Conservation (phyloP, 2,329 filamentous ascomycete species). For the Akanthomyces muscarius region DNA sequence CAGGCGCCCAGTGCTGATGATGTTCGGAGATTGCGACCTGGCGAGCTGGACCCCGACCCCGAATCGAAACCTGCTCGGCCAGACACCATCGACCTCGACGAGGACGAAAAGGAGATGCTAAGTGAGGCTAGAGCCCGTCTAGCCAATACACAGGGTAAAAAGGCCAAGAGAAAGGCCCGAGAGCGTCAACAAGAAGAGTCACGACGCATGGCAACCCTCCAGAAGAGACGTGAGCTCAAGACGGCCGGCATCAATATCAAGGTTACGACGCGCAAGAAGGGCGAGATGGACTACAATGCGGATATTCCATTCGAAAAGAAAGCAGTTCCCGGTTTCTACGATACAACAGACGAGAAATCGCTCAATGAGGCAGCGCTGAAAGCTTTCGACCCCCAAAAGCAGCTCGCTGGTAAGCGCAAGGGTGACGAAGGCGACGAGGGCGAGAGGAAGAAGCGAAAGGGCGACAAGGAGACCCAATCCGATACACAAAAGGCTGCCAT, state of each 20-base stretch:
- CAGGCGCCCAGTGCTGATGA: constrained; percentile 88
- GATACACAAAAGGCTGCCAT: constrained; percentile 81
- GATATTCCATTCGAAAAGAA: constrained; percentile 98
- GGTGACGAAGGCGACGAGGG: constrained; percentile 82
- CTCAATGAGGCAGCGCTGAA: constrained; percentile 81
- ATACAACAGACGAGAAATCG: constrained; percentile 77
- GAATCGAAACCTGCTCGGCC: constrained; percentile 94
- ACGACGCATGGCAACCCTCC: constrained; percentile 78
- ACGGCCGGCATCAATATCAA: constrained; percentile 98
- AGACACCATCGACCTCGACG: constrained; percentile 96
- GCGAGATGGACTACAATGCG: constrained; percentile 99
- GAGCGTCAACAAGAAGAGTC: constrained; percentile 96
- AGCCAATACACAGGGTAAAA: constrained; percentile 97
- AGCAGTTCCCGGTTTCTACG: constrained; percentile 84
- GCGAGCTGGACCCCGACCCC: constrained; percentile 94
- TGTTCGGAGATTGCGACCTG: constrained; percentile 80
- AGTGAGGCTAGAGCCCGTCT: constrained; percentile 94
- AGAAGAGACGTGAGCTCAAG: constrained; percentile 95
- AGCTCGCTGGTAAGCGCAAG: constrained; percentile 87
- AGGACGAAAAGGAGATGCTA: constrained; percentile 99
- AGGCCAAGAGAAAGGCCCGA: constrained; percentile 94
- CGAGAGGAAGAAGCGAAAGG: constrained; percentile 82
- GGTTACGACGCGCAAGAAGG: constrained; percentile 83
- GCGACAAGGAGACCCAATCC: constrained; percentile 76
- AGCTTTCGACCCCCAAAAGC: constrained; percentile 87